phyloP scores from a whole-genome alignment of 2,329 filamentous ascomycete species.

The Sporothrix brunneoviolacea region DNA sequence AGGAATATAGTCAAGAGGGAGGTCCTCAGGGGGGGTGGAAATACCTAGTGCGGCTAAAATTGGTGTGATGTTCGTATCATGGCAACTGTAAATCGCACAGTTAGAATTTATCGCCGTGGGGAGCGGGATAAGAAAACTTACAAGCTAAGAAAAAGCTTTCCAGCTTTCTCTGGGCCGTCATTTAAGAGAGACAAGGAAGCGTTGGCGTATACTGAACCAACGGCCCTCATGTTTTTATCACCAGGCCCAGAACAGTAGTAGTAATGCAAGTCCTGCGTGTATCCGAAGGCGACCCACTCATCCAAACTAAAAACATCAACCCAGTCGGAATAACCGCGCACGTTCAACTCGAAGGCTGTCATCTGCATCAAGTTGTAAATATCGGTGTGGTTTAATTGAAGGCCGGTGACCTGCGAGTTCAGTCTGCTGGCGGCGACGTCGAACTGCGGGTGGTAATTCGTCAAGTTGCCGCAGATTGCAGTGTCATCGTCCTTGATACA shows the following conservation, averaged over 20 bases:
- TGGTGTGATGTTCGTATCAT: conserved; percentile 18
- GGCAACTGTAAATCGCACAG: no score
- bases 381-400: conserved; percentile 12
- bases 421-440: conserved; percentile 7
- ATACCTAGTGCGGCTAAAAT: conserved; percentile 15
- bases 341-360: conserved; percentile 17
- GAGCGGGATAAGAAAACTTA: no score
- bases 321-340: conserved; percentile 46
- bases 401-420: conserved; percentile 6
- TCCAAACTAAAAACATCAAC: conserved; percentile 55
- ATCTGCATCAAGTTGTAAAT: conserved; percentile 16
- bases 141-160: conserved; percentile 13
- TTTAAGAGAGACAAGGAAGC: conserved; percentile 13
- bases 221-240: conserved; percentile 15
- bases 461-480: conserved; percentile 11
- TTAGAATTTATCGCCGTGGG: no score
- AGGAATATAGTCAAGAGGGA: conserved; percentile 42
- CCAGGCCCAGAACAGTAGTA: conserved; percentile 60
- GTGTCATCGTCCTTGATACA: conserved; percentile 45
- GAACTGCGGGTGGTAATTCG: conserved; percentile 13
- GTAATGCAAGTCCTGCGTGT: conserved; percentile 60
- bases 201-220: conserved; percentile 16
- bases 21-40: conserved; percentile 14
- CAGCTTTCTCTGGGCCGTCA: conserved; percentile 7
- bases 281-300: conserved; percentile 59